A percentile compares a stretch with the other conserved stretches of the same genome.
phyloP scores from a whole-genome alignment of 495 filamentous ascomycete species.

The Parathielavia hyrcaniae region DNA sequence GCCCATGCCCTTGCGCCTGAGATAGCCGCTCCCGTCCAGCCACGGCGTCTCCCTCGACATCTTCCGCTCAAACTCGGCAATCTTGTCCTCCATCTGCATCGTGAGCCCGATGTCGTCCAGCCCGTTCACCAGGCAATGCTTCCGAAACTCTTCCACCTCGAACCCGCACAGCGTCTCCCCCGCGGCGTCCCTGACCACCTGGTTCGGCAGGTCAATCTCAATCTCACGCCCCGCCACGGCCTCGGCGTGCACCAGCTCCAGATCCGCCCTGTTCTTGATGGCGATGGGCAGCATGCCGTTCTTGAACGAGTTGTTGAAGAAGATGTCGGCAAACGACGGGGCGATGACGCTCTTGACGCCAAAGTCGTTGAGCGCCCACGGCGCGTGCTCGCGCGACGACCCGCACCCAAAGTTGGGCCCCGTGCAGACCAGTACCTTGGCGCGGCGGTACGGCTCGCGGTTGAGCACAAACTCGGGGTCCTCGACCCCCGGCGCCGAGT shows the following conservation, averaged over 20 bases:
- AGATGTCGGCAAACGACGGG: conserved; percentile 91
- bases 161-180: conserved; percentile 71
- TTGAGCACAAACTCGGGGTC: conserved; percentile 85
- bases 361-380: conserved; percentile 95
- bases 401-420: conserved; percentile 96
- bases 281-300: conserved; percentile 94
- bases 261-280: conserved; percentile 58
- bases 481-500: conserved; percentile 61
- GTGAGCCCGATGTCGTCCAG: conserved; percentile 96
- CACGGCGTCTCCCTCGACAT: conserved; percentile 76
- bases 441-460: conserved; percentile 71
- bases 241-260: conserved; percentile 70
- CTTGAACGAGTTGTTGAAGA: conserved; percentile 99
- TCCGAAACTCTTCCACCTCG: conserved; percentile 84
- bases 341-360: conserved; percentile 93
- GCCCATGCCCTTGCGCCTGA: conserved; percentile 60
- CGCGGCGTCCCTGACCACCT: conserved; percentile 68
- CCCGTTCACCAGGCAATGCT: conserved; percentile 90
- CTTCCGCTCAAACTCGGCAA: conserved; percentile 71
- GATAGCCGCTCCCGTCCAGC: conserved; percentile 83
- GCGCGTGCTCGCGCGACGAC: conserved; percentile 88
- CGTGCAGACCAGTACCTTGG: conserved; percentile 91
- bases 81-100: conserved; percentile 85
- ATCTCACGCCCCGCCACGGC: conserved; percentile 78
- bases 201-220: conserved; percentile 84